Conservation (phyloP, 2,329 filamentous ascomycete species). For the Drechslera avenae region DNA sequence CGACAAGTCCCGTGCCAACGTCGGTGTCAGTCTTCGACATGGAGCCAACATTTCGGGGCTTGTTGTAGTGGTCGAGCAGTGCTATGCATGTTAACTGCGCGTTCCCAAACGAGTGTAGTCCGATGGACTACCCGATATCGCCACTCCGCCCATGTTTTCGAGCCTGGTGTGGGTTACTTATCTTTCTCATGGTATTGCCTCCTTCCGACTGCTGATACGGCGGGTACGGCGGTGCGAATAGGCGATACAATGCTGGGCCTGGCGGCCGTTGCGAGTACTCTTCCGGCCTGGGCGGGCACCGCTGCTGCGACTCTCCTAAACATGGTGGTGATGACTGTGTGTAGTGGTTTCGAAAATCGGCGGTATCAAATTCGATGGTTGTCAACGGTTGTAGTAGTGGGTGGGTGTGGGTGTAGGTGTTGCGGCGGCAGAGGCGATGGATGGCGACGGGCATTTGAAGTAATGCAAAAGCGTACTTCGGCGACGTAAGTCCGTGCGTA, state of each 20-base stretch:
- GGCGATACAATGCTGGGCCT: conserved; percentile 56
- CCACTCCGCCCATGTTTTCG: conserved; percentile 17
- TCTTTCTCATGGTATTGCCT: conserved; percentile 70
- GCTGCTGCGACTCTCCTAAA: conserved; percentile 62
- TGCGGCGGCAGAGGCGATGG: conserved; percentile 25
- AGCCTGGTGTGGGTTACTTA: conserved; percentile 47
- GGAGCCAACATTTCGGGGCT: conserved; percentile 77
- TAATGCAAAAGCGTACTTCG: conserved; percentile 23
- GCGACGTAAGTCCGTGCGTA: conserved; percentile 35
- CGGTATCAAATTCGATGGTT: background rate
- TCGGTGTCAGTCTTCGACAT: conserved; percentile 79
- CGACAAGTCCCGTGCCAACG: conserved; percentile 89
- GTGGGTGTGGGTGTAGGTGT: conserved; percentile 29
- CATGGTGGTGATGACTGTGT: conserved; percentile 51
- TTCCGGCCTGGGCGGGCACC: conserved; percentile 59
- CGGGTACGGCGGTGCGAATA: conserved; percentile 52
- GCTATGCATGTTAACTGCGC: conserved; percentile 49
- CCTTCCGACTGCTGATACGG: conserved; percentile 48
- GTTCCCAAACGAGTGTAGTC: conserved; percentile 14
- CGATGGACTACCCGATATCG: conserved; percentile 9
- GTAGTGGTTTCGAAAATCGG: conserved; percentile 10
- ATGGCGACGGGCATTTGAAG: conserved; percentile 29
- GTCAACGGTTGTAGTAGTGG: conserved; percentile 9
- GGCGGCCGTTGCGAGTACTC: conserved; percentile 56
- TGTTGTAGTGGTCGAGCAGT: conserved; percentile 80